phyloP scores from a whole-genome alignment of 768 basidiomycete genomes.

The Infundibulicybe gibba region DNA sequence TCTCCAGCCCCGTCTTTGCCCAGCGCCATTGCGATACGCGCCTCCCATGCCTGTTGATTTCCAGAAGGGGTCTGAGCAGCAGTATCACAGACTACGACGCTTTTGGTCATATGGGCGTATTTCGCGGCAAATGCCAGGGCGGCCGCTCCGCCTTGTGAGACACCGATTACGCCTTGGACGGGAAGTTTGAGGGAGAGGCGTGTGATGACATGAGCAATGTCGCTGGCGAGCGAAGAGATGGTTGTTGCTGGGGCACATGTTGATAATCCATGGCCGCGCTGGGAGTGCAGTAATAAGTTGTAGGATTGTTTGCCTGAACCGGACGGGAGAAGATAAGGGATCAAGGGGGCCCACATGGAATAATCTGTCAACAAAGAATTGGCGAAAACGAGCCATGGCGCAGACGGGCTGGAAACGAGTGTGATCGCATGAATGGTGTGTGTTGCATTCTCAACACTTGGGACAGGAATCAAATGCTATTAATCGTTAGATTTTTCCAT shows the following conservation, averaged over 20 bases:
- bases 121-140: constrained; percentile 42
- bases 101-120: constrained; percentile 28
- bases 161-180: constrained; percentile 45
- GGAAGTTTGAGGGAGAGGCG: constrained; percentile 30
- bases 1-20: constrained; percentile 13
- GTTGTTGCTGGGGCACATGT: constrained; percentile 29
- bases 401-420: constrained; percentile 29
- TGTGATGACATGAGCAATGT: constrained; percentile 35
- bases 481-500: neutral
- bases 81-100: constrained; percentile 48
- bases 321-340: constrained; percentile 31
- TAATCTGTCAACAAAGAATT: constrained; percentile 48
- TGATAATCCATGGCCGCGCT: constrained; percentile 50
- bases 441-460: constrained; percentile 22
- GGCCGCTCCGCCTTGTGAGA: constrained; percentile 50
- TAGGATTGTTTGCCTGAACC: constrained; percentile 18
- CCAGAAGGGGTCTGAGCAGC: constrained; percentile 37
- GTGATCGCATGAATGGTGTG: constrained; percentile 41
- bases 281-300: constrained; percentile 48
- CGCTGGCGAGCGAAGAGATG: constrained; percentile 41
- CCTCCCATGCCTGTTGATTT: constrained; percentile 47
- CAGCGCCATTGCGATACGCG: constrained; percentile 34
- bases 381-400: constrained; percentile 48
- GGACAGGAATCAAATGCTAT: constrained; percentile 37
- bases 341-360: constrained; percentile 42